Percentiles rank a stretch among this genome's conserved stretches.
These are phyloP conservation scores for Salix purpurea DNA, from an alignment of 345 rosid species.

Conservation along the genomic window DNA sequence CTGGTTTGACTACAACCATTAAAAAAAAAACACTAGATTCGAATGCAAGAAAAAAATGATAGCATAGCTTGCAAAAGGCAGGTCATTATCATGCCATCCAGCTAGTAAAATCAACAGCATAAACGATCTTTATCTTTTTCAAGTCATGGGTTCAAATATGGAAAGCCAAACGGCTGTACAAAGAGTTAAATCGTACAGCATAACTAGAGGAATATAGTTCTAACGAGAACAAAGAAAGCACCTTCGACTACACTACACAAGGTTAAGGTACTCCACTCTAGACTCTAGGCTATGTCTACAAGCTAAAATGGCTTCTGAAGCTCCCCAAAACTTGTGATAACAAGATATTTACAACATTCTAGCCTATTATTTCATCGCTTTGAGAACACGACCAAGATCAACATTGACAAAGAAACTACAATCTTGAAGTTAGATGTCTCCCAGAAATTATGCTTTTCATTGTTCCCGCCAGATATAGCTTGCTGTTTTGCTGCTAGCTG, in stretches of 20 bases:
- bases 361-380: constrained; percentile 41
- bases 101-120: neutral
- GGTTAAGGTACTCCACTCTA: neutral
- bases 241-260: constrained; percentile 1
- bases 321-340: constrained; percentile 9
- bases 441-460: constrained; percentile 66
- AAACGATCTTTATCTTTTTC: neutral
- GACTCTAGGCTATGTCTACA: constrained; percentile 30
- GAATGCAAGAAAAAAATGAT: neutral
- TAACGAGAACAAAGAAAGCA: constrained; percentile 1
- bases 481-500: constrained; percentile 54
- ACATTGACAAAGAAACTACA: constrained; percentile 81
- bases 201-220: neutral
- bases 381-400: constrained; percentile 67
- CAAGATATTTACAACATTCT: constrained; percentile 5
- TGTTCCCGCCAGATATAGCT: constrained; percentile 15
- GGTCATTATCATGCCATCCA: neutral
- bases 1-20: neutral
- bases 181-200: neutral
- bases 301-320: constrained; percentile 18
- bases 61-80: neutral
- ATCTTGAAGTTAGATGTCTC: constrained; percentile 78
- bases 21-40: neutral
- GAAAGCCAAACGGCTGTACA: neutral
- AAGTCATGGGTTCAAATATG: neutral